Evolutionary conservation across 345 rosid genomes (phyloP), one percentile per base, ranked within the genome.

Genomic region (Sonneratia caseolaris): DNA sequence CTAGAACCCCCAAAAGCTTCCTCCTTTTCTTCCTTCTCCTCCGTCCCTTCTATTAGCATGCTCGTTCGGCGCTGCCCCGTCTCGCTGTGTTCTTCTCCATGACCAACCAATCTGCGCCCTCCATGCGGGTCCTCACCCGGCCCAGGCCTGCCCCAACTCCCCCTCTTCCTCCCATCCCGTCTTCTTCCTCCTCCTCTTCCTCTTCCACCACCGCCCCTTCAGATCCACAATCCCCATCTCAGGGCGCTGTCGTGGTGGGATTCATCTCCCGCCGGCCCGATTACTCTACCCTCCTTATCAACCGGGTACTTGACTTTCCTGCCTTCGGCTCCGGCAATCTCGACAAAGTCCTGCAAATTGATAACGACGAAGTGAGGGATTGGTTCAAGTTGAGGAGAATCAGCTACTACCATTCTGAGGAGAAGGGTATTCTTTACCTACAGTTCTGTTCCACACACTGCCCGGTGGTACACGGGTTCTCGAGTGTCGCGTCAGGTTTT

Each of bases 101-200:
- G 77, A 42, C 73, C n/a, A 75, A 85, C 49, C 83, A 80, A 24
- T 82, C 77, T 71, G 82, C 85, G 3, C 86, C 78, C 47, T 53
- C 88, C 42, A 78, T 89, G 79, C 97, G 95, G 85, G 93, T 90
- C 79, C 76, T 91, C 70, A 82, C 87, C 78, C 96, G 93, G 35
- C 87, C 88, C 8, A 81, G 82, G 35, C 80, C 83, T 10, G 70
- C 71, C 1, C 79, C 81, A 13, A 9, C 79, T 3, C 79, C 76
- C 11, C 37, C 76, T 7, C 74, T 80, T 21, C 36, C 27, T 35
- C 38, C 66, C 16, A 62, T 62, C 32, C 66, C 66, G 37, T 62
- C 66, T 4, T 64, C 66, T 4, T 64, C 12, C 55, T 22, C 61
- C 78, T 14, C 14, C 82, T 55, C 66, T 81, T 7, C 59, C 81